Evolutionary conservation across 106 monocot genomes (phyloP), one percentile per base, ranked within the genome.

Genomic region (Dioscorea dumetorum): DNA sequence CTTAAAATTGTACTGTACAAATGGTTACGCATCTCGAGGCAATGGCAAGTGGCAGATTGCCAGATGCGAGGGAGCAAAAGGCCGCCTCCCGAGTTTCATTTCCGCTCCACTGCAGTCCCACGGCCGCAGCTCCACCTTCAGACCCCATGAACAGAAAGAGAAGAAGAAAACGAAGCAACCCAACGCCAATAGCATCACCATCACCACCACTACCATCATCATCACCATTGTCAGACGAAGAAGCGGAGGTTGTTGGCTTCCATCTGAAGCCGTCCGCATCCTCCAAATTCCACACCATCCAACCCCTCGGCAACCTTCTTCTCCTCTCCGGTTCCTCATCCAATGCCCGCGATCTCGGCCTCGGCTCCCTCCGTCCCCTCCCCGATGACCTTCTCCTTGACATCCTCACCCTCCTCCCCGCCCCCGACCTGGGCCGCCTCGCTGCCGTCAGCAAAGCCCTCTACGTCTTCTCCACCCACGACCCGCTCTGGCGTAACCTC

Each of bases 281-380:
- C 48, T 81, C 62, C 57, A 70, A 64, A 22, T 48, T 34, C 69
- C 79, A 78, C 82, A 9, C 50, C 63, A 87, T 99, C 74, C 92
- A 99, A 58, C 97, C 97, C 33, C 84, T 99, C 23, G 97, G 97
- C 61, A 99, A 99, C 78, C 85, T 88, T 58, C 78, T 88, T 57
- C 78, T 91, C 63, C 73, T 86, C 61, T 51, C 49, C 59, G 59
- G 50, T 59, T 64, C 71, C 10, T 60, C 83, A 54, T 11, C 62
- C 79, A 99, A 93, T 77, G 67, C 80, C 74, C 88, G 97, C 19
- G 76, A 90, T 74, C 69, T 74, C 13, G 92, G 97, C 48, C 86
- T 99, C 8, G 97, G 97, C 14, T 19, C 33, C 67, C 87, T 99
- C 67, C 73, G 68, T 15, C 49, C 48, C 63, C 84, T 99, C 79